phyloP scores from a whole-genome alignment of 148 eudicot genomes.

The Amaranthus cruentus region DNA sequence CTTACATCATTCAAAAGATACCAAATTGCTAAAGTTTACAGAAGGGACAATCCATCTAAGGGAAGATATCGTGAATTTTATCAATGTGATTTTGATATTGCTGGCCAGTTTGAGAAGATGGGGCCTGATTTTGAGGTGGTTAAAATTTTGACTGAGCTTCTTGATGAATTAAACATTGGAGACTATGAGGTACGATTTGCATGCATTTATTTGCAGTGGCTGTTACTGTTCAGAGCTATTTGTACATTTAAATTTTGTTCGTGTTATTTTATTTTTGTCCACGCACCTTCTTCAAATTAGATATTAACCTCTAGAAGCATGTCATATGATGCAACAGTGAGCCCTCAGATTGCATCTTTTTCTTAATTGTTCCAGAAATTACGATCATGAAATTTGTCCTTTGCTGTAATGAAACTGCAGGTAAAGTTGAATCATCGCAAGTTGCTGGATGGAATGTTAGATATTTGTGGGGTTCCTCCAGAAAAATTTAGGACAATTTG shows the following conservation, averaged over 20 bases:
- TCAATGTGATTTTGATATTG: constrained; percentile 97
- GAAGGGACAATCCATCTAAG: constrained; percentile 96
- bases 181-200: constrained; percentile 71
- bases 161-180: constrained; percentile 81
- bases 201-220: neutral
- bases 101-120: constrained; percentile 84
- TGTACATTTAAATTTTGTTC: neutral
- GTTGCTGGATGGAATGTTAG: constrained; percentile 90
- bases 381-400: constrained; percentile 1
- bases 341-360: neutral
- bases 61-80: constrained; percentile 96
- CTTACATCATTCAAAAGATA: constrained; percentile 83
- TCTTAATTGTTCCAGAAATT: neutral
- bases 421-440: constrained; percentile 92
- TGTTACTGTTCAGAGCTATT: neutral
- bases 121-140: constrained; percentile 91
- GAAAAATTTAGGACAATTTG: constrained; percentile 91
- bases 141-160: constrained; percentile 82
- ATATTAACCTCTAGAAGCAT: neutral
- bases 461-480: constrained; percentile 87
- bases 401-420: constrained; percentile 32
- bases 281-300: neutral
- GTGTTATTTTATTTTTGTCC: neutral
- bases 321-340: neutral
- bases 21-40: constrained; percentile 91